Base-by-base conservation (phyloP, 2,329 filamentous ascomycete species). In the Fusarium annulatum region DNA sequence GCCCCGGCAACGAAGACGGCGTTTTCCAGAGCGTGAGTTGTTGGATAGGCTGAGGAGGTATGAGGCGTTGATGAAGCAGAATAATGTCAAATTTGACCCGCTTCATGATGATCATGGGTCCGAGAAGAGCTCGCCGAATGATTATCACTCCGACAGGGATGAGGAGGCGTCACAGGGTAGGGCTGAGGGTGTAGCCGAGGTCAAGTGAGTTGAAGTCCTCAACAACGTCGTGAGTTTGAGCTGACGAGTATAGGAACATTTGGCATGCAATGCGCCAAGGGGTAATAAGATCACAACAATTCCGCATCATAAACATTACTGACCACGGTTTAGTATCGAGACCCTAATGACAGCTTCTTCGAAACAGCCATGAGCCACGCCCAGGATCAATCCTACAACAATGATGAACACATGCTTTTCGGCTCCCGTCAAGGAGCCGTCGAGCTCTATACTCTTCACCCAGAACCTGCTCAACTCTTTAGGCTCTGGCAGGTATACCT, bases 11-110 rank as follows among this genome's bases (percentile, higher is more conserved):
- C 76, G 83, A 8, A 78, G 81, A 8, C 80, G 82, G 9, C 68
- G 86, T 9, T 89, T 90, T 61, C 84, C 88, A 0, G 90, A 93
- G 79, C 84, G 86, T 64, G 88, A 89, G 23, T 80, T 92, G 23
- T 78, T 92, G 34, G 86, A 89, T 3, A 87, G 88, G 2, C 77
- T 92, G 15, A 85, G 84, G 18, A 79, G 83, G 1, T 92, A 91
- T 69, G 90, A 92, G 77, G 79, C 80, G 18, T 78, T 92, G 34
- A 85, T 92, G 11, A 84, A 83, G 18, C 79, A 87, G 67, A 85
- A 91, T 65, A 84, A 87, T 39, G 84, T 92, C 63, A 69, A 80
- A 0, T 92, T 92, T 71, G 85, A 91, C 33, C 80, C 84, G 0
- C 75, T 86, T 1, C 82, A 82, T 39, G 74, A 69, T 12, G 65